Conservation (phyloP, 2,329 filamentous ascomycete genomes). For the Bertia moriformis region DNA sequence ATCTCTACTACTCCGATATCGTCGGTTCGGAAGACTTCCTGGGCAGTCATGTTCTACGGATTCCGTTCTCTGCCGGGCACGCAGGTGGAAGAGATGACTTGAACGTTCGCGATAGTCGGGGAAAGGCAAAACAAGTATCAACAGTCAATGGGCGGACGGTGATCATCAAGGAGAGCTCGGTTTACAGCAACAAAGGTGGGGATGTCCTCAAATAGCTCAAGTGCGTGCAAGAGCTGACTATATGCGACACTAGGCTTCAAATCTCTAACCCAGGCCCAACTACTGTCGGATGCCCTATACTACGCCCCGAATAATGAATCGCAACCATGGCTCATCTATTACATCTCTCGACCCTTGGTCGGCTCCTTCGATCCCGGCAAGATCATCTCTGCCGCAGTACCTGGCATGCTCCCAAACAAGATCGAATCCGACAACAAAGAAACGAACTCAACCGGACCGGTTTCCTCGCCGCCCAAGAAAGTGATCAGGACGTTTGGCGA, state of each 20-base stretch:
- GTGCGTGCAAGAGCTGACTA: background rate
- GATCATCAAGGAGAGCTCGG: conserved; percentile 79
- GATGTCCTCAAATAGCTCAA: no score
- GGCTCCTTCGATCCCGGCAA: conserved; percentile 67
- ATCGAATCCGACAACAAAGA: conserved; percentile 20
- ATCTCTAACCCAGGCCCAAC: conserved; percentile 72
- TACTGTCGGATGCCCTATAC: conserved; percentile 72
- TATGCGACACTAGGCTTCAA: conserved; percentile 60
- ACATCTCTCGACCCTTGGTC: conserved; percentile 77
- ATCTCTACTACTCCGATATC: conserved; percentile 42
- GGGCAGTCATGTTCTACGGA: conserved; percentile 82
- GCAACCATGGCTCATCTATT: conserved; percentile 91
- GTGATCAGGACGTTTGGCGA: conserved; percentile 85
- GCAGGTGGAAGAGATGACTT: conserved; percentile 39
- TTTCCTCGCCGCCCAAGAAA: conserved; percentile 57
- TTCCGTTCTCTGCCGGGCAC: conserved; percentile 39
- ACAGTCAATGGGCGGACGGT: conserved; percentile 87
- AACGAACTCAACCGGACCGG: conserved; percentile 24
- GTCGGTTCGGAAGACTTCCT: conserved; percentile 52
- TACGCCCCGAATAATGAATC: conserved; percentile 80
- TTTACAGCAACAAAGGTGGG: conserved; percentile 94
- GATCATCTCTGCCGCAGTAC: conserved; percentile 51
- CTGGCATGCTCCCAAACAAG: conserved; percentile 23
- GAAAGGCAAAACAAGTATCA: conserved; percentile 85
- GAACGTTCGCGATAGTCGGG: conserved; percentile 70